phyloP scores from a whole-genome alignment of 2,329 filamentous ascomycete species.

The Pezicula carpinea region DNA sequence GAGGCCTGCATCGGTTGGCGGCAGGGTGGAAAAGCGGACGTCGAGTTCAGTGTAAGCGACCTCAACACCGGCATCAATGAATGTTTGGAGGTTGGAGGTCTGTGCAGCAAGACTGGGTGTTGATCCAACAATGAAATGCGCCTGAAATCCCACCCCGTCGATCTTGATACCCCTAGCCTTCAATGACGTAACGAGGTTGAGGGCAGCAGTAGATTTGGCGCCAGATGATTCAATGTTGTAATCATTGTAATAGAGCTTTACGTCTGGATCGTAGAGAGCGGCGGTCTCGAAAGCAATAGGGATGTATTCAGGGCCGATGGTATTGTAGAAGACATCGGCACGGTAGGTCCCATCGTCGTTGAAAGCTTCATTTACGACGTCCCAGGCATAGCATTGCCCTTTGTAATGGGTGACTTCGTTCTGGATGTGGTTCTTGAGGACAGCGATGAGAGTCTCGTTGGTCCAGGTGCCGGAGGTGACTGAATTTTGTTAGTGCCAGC shows the following conservation, averaged over 20 bases:
- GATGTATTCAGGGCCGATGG: constrained; percentile 49
- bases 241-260: constrained; percentile 41
- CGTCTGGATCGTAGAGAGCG: constrained; percentile 18
- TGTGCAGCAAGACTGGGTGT: constrained; percentile 42
- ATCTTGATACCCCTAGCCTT: constrained; percentile 49
- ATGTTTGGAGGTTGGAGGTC: constrained; percentile 42
- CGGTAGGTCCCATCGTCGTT: constrained; percentile 53
- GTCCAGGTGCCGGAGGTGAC: constrained; percentile 49
- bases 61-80: constrained; percentile 48
- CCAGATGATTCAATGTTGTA: constrained; percentile 57
- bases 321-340: constrained; percentile 47
- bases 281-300: constrained; percentile 24
- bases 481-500: not conserved
- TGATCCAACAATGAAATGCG: constrained; percentile 53
- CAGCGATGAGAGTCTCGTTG: constrained; percentile 48
- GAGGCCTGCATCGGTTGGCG: constrained; percentile 35
- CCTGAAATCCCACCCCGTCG: constrained; percentile 59
- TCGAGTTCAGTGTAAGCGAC: constrained; percentile 61
- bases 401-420: constrained; percentile 55
- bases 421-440: constrained; percentile 57
- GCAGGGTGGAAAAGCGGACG: constrained; percentile 44
- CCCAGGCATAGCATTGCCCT: constrained; percentile 58
- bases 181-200: constrained; percentile 40
- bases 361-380: constrained; percentile 63
- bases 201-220: constrained; percentile 40